Base-by-base conservation (phyloP, 495 filamentous ascomycete species). In the Friedmanniomyces simplex region DNA sequence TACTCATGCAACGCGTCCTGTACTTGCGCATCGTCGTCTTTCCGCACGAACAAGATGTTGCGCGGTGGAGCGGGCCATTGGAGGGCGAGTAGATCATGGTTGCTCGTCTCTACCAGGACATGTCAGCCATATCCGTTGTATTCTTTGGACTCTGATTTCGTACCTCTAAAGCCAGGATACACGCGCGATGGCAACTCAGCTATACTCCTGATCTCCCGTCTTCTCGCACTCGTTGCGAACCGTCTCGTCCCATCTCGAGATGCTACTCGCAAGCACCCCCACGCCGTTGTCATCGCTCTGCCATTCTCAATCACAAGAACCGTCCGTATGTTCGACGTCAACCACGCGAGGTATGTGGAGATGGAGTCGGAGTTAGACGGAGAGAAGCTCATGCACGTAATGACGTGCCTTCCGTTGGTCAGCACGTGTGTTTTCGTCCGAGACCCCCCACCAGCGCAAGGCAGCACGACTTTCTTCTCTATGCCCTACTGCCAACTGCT, bases 31-130 rank as follows among this genome's bases (percentile, higher is more conserved):
- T 82, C 84, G 59, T 84, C 77, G 45, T 88, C 77, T 65, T 98
- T 98, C 67, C 91, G 89, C 56, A 95, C 84, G 42, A 97, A 74
- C 50, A 98, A 79, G 56, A 98, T 77, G 67, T 97, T 97, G 52
- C 88, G 83, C 0, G 89, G 94, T 24, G 90, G 89, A 34, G 81
- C 79, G 2, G 88, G 88, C 93, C 93, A 98, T 72, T 84, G 82
- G 13, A 98, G 79, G 54, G 84, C 86, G 48, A 96, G 79, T 2
- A 98, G 79, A 54, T 82, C 79, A 60, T 77, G 77, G 25, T 73
- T 64, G 18, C 62, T 67, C 22, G 77, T 79, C 70, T 82, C 82
- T 84, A 55, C 39, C 69, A 65, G n/a, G n/a, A n/a, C n/a, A n/a
- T n/a, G n/a, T n/a, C n/a, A n/a, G n/a, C n/a, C n/a, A n/a, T n/a